phyloP scores from a whole-genome alignment of 2,329 filamentous ascomycete species.

The Ophiosphaerella korrae region DNA sequence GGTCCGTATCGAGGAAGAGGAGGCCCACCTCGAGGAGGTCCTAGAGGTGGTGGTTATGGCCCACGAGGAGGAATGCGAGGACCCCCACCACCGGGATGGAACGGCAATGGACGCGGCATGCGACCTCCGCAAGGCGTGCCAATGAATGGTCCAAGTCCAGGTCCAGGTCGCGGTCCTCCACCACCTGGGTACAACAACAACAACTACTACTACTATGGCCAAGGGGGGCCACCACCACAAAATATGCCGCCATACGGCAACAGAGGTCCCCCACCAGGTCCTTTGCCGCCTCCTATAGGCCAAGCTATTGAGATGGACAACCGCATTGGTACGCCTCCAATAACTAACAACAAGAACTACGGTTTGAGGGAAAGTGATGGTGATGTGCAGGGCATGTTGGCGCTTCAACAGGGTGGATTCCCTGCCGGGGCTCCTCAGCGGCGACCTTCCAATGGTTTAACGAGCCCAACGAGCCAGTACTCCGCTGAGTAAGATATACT shows the following conservation, averaged over 20 bases:
- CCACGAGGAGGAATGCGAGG: conserved; percentile 47
- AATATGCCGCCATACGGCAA: conserved; percentile 46
- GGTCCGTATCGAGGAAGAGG: conserved; percentile 47
- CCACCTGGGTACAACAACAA: conserved; percentile 51
- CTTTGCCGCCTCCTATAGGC: conserved; percentile 54
- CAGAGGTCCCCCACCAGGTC: conserved; percentile 61
- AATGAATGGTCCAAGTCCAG: conserved; percentile 44
- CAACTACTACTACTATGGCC: conserved; percentile 43
- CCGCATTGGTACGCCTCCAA: conserved; percentile 43
- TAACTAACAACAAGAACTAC: conserved; percentile 36
- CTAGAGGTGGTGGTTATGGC: conserved; percentile 44
- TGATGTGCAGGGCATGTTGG: conserved; percentile 76
- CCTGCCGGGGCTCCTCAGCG: conserved; percentile 33
- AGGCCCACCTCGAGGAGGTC: conserved; percentile 41
- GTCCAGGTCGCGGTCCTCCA: conserved; percentile 43
- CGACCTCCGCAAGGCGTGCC: conserved; percentile 38
- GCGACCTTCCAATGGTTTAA: conserved; percentile 27
- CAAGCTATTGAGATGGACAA: conserved; percentile 84
- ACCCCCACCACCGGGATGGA: conserved; percentile 50
- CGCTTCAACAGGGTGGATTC: conserved; percentile 63
- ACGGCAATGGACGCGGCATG: conserved; percentile 43
- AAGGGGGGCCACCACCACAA: conserved; percentile 50
- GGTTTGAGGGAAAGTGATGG: conserved; percentile 66
- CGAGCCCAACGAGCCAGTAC: conserved; percentile 71
- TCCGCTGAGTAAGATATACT: conserved; percentile 69